These are phyloP conservation scores for Phytophthora tentaculata DNA, from an alignment of 352 stramenopile species.

Conservation along the genomic window DNA sequence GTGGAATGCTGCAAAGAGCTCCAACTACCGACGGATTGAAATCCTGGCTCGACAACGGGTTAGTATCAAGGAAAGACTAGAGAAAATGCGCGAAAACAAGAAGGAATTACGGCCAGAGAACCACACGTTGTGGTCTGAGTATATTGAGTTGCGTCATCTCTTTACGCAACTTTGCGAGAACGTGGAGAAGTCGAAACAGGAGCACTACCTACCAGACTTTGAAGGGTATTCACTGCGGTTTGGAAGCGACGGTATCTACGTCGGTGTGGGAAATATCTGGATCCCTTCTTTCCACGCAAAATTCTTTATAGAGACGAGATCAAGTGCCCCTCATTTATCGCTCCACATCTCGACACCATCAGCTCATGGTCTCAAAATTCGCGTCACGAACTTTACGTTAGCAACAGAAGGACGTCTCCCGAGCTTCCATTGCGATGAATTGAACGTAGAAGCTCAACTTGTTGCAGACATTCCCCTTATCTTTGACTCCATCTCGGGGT, in stretches of 20 bases:
- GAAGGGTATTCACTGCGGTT: conserved; percentile 71
- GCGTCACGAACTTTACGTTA: conserved; percentile 69
- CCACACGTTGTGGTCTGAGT: conserved; percentile 61
- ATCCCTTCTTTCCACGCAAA: conserved; percentile 75
- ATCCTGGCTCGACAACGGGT: conserved; percentile 62
- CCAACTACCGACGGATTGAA: conserved; percentile 73
- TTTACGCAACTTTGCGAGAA: conserved; percentile 61
- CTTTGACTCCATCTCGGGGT: conserved; percentile 65
- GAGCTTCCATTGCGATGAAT: conserved; percentile 78
- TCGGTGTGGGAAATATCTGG: conserved; percentile 77
- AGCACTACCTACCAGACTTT: conserved; percentile 68
- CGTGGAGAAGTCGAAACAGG: conserved; percentile 72
- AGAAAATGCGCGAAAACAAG: conserved; percentile 55
- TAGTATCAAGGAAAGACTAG: conserved; percentile 64
- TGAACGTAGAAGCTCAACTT: conserved; percentile 78
- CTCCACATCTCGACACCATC: conserved; percentile 71
- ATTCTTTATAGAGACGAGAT: conserved; percentile 75
- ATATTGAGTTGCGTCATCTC: conserved; percentile 71
- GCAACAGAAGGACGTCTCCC: conserved; percentile 68
- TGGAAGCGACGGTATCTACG: conserved; percentile 72
- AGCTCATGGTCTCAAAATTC: conserved; percentile 61
- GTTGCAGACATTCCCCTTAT: conserved; percentile 69
- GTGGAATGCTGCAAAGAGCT: conserved; percentile 65
- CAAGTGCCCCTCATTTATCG: conserved; percentile 60
- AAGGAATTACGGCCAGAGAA: conserved; percentile 58